Conservation (phyloP, 805 yeast species). For the Pichia membranifaciens region DNA sequence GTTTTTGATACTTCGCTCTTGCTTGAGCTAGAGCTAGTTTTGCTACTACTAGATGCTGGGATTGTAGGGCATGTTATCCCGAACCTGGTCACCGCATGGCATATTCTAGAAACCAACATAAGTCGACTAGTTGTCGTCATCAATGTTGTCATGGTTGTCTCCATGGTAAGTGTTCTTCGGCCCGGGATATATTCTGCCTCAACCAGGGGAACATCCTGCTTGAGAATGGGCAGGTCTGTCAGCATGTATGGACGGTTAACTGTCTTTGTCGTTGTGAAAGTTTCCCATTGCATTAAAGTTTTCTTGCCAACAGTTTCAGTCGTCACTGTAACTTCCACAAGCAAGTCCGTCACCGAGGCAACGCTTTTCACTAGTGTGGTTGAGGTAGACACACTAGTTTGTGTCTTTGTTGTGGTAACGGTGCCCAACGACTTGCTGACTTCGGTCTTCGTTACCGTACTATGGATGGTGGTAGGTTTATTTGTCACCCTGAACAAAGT, state of each 20-base stretch:
- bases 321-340: neutral
- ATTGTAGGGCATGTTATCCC: slow-evolving; percentile 5
- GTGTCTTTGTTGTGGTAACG: neutral
- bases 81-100: neutral
- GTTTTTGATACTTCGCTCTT: slow-evolving; percentile 9
- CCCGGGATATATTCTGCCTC: slow-evolving; percentile 4
- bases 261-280: slow-evolving; percentile 16
- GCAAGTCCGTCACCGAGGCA: neutral
- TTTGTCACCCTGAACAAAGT: no score
- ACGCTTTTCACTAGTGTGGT: neutral
- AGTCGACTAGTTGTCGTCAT: neutral
- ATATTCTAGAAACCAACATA: neutral
- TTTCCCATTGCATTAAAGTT: slow-evolving; percentile 14
- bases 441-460: neutral
- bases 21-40: slow-evolving; percentile 3
- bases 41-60: slow-evolving; percentile 10
- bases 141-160: no score
- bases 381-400: neutral
- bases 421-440: neutral
- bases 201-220: no score
- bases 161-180: no score
- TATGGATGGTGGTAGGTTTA: neutral
- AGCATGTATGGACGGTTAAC: neutral
- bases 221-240: no score
- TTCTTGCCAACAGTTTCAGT: slow-evolving; percentile 16